These are phyloP conservation scores for Teratosphaeriaceae sp. DNA, from an alignment of 2,329 filamentous ascomycete genomes.

Conservation along the genomic window DNA sequence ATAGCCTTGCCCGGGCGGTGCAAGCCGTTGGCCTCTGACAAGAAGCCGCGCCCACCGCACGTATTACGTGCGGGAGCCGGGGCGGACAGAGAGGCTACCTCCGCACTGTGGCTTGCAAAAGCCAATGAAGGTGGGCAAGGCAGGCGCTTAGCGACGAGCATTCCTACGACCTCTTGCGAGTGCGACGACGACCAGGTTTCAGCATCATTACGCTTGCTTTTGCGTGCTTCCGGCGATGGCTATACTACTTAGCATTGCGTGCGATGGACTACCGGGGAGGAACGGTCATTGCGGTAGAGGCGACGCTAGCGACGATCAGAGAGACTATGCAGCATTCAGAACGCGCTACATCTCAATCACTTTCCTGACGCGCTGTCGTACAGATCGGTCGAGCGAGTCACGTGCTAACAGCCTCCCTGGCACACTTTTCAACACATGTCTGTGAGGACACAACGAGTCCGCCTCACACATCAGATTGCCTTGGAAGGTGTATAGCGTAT, in stretches of 20 bases:
- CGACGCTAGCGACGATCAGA: no score
- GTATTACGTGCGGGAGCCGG: not conserved
- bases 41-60: not conserved
- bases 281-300: not conserved
- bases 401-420: no score
- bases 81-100: not conserved
- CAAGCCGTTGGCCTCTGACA: not conserved
- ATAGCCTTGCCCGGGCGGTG: slow-evolving; percentile 2
- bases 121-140: slow-evolving; percentile 2
- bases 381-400: no score
- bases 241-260: not conserved
- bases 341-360: no score
- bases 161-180: slow-evolving; percentile 1
- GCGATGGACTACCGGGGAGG: not conserved
- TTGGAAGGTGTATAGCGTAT: no score
- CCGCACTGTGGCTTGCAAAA: not conserved
- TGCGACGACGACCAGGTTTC: not conserved
- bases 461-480: no score
- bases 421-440: no score
- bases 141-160: not conserved
- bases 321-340: no score
- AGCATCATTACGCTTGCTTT: slow-evolving; percentile 2
- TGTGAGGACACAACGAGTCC: no score
- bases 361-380: no score
- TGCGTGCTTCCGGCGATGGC: not conserved